Evolutionary conservation across 306 rosid genomes (phyloP).

Genomic region (Vigna radiata): DNA sequence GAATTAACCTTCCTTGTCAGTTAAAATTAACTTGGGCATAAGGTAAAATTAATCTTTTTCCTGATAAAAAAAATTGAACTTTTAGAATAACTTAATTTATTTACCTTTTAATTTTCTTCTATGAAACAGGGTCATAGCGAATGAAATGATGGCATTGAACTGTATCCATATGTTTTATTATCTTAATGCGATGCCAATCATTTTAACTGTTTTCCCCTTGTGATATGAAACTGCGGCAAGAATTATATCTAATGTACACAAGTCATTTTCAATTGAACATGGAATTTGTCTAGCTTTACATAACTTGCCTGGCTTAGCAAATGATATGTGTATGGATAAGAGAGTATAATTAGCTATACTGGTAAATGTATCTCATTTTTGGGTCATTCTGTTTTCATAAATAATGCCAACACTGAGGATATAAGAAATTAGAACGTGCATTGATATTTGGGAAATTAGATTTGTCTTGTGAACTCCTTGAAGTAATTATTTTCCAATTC

Average conservation of each 20-base stretch:
- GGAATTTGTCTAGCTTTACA: neutral
- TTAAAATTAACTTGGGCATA: neutral
- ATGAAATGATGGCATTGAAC: neutral
- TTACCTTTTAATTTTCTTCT: neutral
- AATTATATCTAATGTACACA: neutral
- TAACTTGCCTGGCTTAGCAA: conserved; percentile 26
- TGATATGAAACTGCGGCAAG: conserved; percentile 33
- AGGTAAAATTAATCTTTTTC: neutral
- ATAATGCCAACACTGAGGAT: neutral
- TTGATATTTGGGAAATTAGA: conserved; percentile 4
- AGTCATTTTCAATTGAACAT: conserved; percentile 13
- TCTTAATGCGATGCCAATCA: conserved; percentile 5
- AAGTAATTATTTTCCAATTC: neutral
- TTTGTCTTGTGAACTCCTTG: neutral
- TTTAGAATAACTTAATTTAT: neutral
- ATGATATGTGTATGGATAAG: neutral
- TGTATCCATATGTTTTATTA: conserved; percentile 7
- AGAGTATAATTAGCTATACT: neutral
- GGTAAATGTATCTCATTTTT: neutral
- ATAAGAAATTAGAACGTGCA: neutral
- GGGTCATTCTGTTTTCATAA: conserved; percentile 1
- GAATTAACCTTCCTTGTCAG: neutral
- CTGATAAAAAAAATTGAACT: neutral
- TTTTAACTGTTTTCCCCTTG: conserved; percentile 2
- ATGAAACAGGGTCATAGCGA: neutral